phyloP scores from a whole-genome alignment of 352 stramenopile genomes.

The Globisporangium camurandrum region DNA sequence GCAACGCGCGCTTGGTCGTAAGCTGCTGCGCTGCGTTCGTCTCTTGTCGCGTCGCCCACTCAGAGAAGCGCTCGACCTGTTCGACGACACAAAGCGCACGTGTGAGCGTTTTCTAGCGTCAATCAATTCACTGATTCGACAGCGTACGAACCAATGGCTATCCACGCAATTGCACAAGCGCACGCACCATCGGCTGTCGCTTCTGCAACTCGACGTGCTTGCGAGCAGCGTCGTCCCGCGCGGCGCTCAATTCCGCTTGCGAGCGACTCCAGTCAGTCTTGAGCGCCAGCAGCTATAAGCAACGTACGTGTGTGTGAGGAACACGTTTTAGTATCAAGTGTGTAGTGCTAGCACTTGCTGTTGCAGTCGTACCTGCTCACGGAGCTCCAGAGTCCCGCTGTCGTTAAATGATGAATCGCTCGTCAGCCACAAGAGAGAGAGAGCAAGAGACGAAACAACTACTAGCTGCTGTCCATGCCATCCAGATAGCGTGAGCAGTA shows the following conservation, averaged over 20 bases:
- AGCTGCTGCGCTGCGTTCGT: not conserved
- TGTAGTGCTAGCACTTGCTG: not conserved
- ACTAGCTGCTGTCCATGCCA: no score
- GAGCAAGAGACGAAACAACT: no score
- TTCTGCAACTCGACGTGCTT: not conserved
- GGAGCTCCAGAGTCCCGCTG: not conserved
- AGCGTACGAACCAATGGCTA: no score
- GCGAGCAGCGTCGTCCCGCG: not conserved
- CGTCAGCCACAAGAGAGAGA: no score
- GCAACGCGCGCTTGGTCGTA: not conserved
- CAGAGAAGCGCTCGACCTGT: constrained; percentile 1
- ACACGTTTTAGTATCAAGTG: not conserved
- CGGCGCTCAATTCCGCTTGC: not conserved
- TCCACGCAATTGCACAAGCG: not conserved
- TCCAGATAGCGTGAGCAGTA: no score
- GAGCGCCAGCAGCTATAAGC: not conserved
- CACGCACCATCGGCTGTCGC: constrained; percentile 1
- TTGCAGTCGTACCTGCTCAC: not conserved
- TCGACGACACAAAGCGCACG: not conserved
- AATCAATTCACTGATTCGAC: no score
- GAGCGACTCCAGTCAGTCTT: not conserved
- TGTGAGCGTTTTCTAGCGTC: no score
- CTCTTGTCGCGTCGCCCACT: not conserved
- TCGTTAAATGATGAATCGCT: no score
- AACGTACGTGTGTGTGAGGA: not conserved